Conservation (phyloP, 352 stramenopile genomes). For the Phytopythium montanum region DNA sequence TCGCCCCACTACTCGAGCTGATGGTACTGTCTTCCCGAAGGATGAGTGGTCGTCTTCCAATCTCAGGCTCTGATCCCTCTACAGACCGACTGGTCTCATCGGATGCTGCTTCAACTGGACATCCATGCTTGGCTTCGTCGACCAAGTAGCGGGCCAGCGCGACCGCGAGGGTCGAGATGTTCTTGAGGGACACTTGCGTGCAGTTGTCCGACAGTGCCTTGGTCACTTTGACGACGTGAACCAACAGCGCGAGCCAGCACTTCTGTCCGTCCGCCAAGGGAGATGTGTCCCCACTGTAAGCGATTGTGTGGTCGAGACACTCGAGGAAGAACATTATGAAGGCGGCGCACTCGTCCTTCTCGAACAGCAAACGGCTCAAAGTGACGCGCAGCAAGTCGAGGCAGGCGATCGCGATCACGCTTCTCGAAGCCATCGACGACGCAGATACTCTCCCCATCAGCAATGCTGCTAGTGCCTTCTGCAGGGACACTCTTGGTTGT, state of each 20-base stretch:
- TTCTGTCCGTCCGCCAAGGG: constrained; percentile 32
- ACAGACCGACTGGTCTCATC: neutral
- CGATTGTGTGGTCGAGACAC: constrained; percentile 34
- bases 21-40: constrained; percentile 1
- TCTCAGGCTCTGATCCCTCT: neutral
- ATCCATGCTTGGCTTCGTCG: constrained; percentile 48
- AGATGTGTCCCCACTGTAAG: constrained; percentile 1
- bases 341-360: constrained; percentile 56
- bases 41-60: neutral
- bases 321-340: constrained; percentile 64
- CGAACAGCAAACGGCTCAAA: constrained; percentile 36
- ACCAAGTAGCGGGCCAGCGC: constrained; percentile 52
- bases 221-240: constrained; percentile 43
- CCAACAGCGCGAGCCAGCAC: constrained; percentile 61
- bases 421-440: neutral
- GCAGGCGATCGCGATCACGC: constrained; percentile 23
- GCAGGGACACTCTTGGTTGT: neutral
- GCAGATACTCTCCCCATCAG: constrained; percentile 7
- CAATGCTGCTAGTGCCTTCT: neutral
- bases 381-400: constrained; percentile 40
- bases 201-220: constrained; percentile 38
- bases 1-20: neutral
- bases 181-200: constrained; percentile 48
- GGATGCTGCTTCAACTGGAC: neutral
- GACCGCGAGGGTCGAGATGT: constrained; percentile 47